Conservation (phyloP, 1,139 yeast genomes). For the Sugiyamaella grinbergsii region DNA sequence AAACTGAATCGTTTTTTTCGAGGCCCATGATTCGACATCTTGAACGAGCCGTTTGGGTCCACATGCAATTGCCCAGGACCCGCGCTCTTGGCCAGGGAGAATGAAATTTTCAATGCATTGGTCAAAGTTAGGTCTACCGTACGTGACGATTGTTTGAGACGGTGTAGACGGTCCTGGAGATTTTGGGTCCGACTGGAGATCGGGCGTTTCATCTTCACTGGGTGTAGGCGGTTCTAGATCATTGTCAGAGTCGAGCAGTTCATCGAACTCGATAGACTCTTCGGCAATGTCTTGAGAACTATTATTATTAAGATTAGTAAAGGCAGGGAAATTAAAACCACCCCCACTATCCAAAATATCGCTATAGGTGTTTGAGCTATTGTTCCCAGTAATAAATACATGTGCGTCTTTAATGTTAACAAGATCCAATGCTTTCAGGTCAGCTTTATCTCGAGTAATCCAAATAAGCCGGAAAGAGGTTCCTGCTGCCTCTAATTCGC, state of each 20-base stretch:
- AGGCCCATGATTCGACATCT: conserved; percentile 53
- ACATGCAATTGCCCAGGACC: conserved; percentile 66
- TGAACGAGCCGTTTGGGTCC: conserved; percentile 61
- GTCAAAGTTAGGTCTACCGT: conserved; percentile 39
- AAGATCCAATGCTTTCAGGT: conserved; percentile 47
- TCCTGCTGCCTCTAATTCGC: conserved; percentile 28
- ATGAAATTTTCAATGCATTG: conserved; percentile 27
- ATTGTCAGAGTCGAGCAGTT: conserved; percentile 29
- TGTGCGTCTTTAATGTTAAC: conserved; percentile 41
- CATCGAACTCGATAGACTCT: conserved; percentile 35
- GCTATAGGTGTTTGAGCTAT: conserved; percentile 15
- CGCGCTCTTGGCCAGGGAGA: conserved; percentile 33
- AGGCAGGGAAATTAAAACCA: neutral
- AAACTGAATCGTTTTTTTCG: conserved; percentile 44
- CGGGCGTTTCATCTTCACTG: neutral
- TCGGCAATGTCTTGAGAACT: conserved; percentile 22
- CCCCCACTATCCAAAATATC: conserved; percentile 20
- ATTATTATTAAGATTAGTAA: neutral
- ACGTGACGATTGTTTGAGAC: conserved; percentile 29
- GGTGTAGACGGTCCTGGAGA: conserved; percentile 25
- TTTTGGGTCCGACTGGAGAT: conserved; percentile 15
- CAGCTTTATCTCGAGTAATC: conserved; percentile 53
- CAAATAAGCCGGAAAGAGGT: conserved; percentile 47
- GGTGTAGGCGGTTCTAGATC: conserved; percentile 21
- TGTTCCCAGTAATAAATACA: conserved; percentile 42